phyloP scores from a whole-genome alignment of 306 rosid species.

The Fragaria nilgerrensis region DNA sequence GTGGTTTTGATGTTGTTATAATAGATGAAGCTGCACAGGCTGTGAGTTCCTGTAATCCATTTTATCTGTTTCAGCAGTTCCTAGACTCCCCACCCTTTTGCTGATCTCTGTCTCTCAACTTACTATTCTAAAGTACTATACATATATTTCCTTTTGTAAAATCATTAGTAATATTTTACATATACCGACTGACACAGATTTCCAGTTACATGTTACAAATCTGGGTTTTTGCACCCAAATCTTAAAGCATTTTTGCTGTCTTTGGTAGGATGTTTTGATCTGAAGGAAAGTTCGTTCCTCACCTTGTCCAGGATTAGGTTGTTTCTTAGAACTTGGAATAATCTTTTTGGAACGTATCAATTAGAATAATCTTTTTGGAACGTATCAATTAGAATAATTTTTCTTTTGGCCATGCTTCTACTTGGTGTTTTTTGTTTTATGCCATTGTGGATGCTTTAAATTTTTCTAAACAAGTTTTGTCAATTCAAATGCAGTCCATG shows the following conservation, averaged over 20 bases:
- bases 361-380: no score
- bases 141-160: background rate
- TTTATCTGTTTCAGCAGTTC: background rate
- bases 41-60: constrained; percentile 47
- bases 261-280: background rate
- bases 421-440: background rate
- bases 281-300: background rate
- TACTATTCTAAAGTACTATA: background rate
- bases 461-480: no score
- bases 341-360: no score
- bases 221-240: no score
- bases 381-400: no score
- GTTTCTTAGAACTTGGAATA: background rate
- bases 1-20: constrained; percentile 86
- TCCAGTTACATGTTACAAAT: no score
- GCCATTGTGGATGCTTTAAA: background rate
- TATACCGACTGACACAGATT: background rate
- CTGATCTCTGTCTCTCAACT: background rate
- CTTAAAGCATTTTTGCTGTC: no score
- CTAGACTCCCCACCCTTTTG: constrained; percentile 16
- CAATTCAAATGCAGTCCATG: no score
- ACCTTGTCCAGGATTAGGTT: background rate
- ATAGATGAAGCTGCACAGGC: constrained; percentile 99
- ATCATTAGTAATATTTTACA: background rate
- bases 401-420: background rate